Conservation (phyloP, 164 flowering plant species). For the Vitis rupestris region DNA sequence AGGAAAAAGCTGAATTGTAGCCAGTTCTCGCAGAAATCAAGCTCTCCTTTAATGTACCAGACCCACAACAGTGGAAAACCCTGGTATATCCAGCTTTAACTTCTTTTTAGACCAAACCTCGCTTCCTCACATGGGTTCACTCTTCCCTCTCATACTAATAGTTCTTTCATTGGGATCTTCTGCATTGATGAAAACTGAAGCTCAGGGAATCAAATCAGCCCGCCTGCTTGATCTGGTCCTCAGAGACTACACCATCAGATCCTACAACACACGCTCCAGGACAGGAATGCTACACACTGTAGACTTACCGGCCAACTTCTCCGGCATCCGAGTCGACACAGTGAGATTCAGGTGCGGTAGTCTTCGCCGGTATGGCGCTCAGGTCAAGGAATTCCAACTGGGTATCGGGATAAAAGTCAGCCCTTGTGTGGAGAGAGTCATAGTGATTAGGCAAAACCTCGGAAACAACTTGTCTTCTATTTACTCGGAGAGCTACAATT, state of each 20-base stretch:
- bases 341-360: conserved; percentile 79
- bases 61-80: no score
- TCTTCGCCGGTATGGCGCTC: conserved; percentile 71
- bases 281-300: conserved; percentile 56
- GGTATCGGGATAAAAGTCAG: conserved; percentile 42
- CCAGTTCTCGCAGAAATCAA: not conserved
- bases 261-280: conserved; percentile 33
- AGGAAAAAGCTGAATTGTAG: not conserved
- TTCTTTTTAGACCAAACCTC: not conserved
- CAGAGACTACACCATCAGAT: conserved; percentile 60
- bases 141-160: conserved; percentile 14
- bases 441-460: conserved; percentile 60
- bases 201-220: conserved; percentile 39
- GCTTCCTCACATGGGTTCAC: conserved; percentile 34
- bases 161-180: conserved; percentile 15
- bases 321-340: conserved; percentile 54
- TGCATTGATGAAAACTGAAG: conserved; percentile 4
- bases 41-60: conserved; percentile 4
- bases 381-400: conserved; percentile 57
- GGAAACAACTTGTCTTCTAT: conserved; percentile 63
- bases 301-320: conserved; percentile 53
- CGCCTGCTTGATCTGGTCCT: conserved; percentile 61
- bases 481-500: conserved; percentile 44
- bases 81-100: not conserved
- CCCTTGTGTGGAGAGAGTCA: conserved; percentile 69